A percentile compares a stretch with the other conserved stretches of the same genome.
Evolutionary conservation across 106 monocot species (phyloP).

Genomic region (Xerophyta viscosa): DNA sequence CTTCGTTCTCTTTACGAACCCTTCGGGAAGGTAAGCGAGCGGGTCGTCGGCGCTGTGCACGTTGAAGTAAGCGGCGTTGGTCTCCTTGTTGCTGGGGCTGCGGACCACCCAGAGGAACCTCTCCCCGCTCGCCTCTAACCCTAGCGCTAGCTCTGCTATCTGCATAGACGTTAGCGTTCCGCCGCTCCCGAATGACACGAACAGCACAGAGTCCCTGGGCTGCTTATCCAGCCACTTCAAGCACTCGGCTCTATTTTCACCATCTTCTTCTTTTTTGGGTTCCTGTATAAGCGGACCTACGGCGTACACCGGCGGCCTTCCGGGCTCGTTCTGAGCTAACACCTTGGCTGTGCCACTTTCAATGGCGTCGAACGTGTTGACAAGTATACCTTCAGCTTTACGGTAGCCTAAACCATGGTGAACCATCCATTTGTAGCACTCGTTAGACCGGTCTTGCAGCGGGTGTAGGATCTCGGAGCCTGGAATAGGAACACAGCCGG

Average conservation of each 20-base stretch:
- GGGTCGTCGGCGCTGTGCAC: neutral
- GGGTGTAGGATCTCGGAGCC: constrained; percentile 38
- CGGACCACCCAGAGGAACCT: constrained; percentile 32
- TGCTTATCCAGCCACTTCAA: constrained; percentile 28
- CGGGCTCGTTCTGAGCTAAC: constrained; percentile 1
- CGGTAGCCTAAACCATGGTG: constrained; percentile 23
- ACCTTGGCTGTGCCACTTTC: constrained; percentile 29
- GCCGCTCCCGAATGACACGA: constrained; percentile 35
- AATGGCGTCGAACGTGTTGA: constrained; percentile 44
- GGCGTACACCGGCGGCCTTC: constrained; percentile 31
- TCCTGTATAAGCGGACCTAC: constrained; percentile 41
- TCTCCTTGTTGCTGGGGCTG: constrained; percentile 18
- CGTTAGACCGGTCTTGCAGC: constrained; percentile 25
- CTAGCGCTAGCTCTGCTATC: constrained; percentile 23
- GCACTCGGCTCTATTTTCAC: too few relatives aligned
- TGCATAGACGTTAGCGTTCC: constrained; percentile 21
- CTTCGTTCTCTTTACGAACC: constrained; percentile 3
- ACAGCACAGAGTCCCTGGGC: constrained; percentile 25
- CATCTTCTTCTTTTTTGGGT: neutral
- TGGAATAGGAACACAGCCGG: constrained; percentile 56
- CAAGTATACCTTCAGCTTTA: constrained; percentile 36
- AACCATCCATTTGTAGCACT: constrained; percentile 31
- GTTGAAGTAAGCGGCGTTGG: constrained; percentile 12
- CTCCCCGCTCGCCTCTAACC: constrained; percentile 27
- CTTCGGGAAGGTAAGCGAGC: neutral